Percentiles rank a stretch among this genome's conserved stretches.
These are phyloP conservation scores for Logfia minima DNA, from an alignment of 129 eudicot genomes.

Conservation along the genomic window DNA sequence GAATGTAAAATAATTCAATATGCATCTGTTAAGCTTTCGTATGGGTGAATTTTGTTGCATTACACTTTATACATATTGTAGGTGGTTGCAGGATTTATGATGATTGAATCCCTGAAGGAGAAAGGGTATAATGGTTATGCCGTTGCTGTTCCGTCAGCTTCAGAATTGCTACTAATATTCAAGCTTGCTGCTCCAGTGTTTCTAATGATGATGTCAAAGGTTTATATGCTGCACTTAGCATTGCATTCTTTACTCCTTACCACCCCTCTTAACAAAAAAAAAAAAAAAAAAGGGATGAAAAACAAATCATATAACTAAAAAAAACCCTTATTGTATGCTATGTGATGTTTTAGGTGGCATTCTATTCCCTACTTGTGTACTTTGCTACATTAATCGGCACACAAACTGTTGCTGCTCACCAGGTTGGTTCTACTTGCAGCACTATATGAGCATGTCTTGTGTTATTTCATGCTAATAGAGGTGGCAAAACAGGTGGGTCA, in stretches of 20 bases:
- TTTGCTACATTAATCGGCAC: constrained; percentile 90
- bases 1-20: background rate
- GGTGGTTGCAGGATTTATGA: constrained; percentile 91
- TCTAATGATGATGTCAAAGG: constrained; percentile 87
- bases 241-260: background rate
- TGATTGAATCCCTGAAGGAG: constrained; percentile 72
- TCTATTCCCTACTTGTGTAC: constrained; percentile 82
- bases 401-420: constrained; percentile 87
- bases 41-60: background rate
- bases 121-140: constrained; percentile 83
- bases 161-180: constrained; percentile 68
- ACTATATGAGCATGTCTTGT: background rate
- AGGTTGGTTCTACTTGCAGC: constrained; percentile 47
- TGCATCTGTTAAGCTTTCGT: background rate
- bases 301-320: background rate
- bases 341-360: constrained; percentile 57
- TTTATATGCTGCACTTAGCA: constrained; percentile 22
- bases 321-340: constrained; percentile 8
- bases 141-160: constrained; percentile 64
- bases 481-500: background rate
- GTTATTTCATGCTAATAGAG: constrained; percentile 5
- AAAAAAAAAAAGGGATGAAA: background rate
- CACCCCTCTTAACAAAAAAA: background rate
- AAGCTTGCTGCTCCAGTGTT: constrained; percentile 87
- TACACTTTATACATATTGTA: constrained; percentile 35